phyloP scores from a whole-genome alignment of 2,329 filamentous ascomycete species.

The Cladophialophora carrionii region DNA sequence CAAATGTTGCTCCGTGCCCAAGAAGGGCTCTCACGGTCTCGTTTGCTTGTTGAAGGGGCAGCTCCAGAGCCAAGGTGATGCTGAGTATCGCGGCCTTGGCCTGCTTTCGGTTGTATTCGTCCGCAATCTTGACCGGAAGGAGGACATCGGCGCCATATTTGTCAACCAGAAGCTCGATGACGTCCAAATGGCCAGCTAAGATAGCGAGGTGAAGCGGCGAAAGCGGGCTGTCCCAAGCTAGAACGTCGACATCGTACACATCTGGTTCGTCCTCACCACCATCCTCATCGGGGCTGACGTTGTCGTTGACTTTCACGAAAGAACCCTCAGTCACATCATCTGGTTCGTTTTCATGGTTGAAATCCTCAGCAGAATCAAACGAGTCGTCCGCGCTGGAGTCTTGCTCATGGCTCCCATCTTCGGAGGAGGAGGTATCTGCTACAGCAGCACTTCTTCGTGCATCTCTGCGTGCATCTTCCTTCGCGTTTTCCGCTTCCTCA shows the following conservation, averaged over 20 bases:
- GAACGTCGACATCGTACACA: constrained; percentile 74
- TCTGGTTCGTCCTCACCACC: constrained; percentile 71
- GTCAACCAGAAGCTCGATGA: constrained; percentile 70
- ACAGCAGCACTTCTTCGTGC: constrained; percentile 29
- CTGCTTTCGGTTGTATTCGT: constrained; percentile 46
- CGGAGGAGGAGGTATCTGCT: constrained; percentile 1
- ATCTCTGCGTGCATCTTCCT: constrained; percentile 38
- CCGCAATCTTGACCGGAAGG: constrained; percentile 70
- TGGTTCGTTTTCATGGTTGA: constrained; percentile 45
- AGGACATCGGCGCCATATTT: constrained; percentile 77
- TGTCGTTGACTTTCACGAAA: constrained; percentile 66
- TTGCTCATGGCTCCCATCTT: constrained; percentile 19
- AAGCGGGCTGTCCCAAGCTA: constrained; percentile 77
- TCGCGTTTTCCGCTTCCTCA: constrained; percentile 63
- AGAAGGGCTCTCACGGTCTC: constrained; percentile 68
- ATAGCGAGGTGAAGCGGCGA: constrained; percentile 81
- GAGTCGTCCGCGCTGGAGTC: constrained; percentile 37
- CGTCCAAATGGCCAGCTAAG: constrained; percentile 68
- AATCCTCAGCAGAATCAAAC: constrained; percentile 43
- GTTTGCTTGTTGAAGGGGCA: constrained; percentile 66
- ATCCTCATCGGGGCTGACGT: constrained; percentile 48
- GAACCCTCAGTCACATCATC: constrained; percentile 65
- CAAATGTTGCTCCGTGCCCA: constrained; percentile 69
- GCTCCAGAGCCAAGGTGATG: constrained; percentile 66
- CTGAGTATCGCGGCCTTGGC: constrained; percentile 68